Evolutionary conservation across 441 rosid species (phyloP).

Genomic region (Erysimum pusillum): DNA sequence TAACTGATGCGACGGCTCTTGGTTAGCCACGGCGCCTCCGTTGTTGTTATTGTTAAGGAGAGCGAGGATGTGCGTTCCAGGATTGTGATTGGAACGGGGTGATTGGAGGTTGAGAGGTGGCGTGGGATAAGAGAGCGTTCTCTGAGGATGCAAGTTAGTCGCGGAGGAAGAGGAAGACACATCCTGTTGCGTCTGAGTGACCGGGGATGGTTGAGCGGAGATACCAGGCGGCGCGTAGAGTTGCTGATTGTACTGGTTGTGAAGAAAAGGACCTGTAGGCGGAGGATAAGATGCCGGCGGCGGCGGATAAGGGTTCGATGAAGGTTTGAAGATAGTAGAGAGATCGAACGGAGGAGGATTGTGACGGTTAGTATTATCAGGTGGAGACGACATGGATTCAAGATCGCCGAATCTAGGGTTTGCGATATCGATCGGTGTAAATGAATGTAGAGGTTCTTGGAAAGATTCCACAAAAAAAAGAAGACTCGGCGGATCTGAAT

Average conservation of each 20-base stretch:
- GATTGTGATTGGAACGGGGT: constrained; percentile 49
- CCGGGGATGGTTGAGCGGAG: constrained; percentile 30
- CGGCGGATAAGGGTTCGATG: constrained; percentile 46
- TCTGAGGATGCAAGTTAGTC: constrained; percentile 52
- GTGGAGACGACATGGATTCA: constrained; percentile 51
- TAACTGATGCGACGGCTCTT: constrained; percentile 36
- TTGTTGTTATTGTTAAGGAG: constrained; percentile 59
- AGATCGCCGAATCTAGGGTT: constrained; percentile 43
- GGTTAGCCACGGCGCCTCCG: constrained; percentile 29
- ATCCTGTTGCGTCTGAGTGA: constrained; percentile 35
- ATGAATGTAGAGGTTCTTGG: neutral
- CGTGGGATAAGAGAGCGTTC: constrained; percentile 58
- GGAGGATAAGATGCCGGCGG: constrained; percentile 62
- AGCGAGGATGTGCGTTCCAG: constrained; percentile 78
- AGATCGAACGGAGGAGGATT: constrained; percentile 53
- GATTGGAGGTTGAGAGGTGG: constrained; percentile 55
- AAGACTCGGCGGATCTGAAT: constrained; percentile 44
- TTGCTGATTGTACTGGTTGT: constrained; percentile 53
- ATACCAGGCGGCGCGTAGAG: constrained; percentile 51
- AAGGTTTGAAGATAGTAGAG: constrained; percentile 55
- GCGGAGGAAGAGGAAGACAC: constrained; percentile 28
- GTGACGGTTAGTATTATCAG: constrained; percentile 51
- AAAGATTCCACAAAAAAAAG: constrained; percentile 26
- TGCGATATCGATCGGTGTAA: constrained; percentile 22
- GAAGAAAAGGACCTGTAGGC: constrained; percentile 59